Base-by-base conservation (phyloP, 2,329 filamentous ascomycete species). In the Allantophomopsis lycopodina region DNA sequence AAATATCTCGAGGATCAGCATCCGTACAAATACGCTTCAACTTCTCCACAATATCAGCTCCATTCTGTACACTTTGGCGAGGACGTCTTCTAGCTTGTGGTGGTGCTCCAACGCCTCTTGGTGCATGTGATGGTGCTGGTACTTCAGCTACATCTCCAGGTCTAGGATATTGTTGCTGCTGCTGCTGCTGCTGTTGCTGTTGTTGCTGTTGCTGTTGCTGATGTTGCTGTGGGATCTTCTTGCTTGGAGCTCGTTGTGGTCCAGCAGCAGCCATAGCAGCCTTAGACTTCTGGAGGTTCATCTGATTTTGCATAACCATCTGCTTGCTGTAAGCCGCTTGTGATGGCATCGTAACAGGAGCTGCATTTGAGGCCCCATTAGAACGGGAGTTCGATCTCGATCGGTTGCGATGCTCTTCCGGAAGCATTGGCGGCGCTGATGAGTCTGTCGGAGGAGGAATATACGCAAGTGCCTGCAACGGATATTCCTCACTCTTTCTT, bases 11-110 rank as follows among this genome's bases (percentile, higher is more conserved):
- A 3, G 91, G 91, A 55, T 98, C 89, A 36, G 83, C 85, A 39
- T 86, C 78, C 16, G 79, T 88, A 59, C 91, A 96, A 47, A 98
- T 96, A 23, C 83, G 76, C 58, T 87, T 85, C 39, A 98, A 69
- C 14, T 84, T 79, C 15, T 77, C 74, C 32, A 93, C 72, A 40
- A 98, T 83, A 54, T 98, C 89, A 41, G 85, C 71, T 35, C 73
- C 78, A 48, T 76, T 84, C 57, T 82, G 93, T 55, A 88, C 84
- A 36, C 87, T 77, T 32, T 78, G 68, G 40, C 86, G 73, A 51
- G 88, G 83, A 44, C 88, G 76, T 15, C 84, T 82, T 39, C 88
- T 70, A 13, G 81, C 68, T 33, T 62, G 62, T 47, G 78, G 65
- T 16, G 66, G 69, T 5, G 75, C 69, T 14, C 68, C 69, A 37